Evolutionary conservation across 2,329 filamentous ascomycete species (phyloP), one percentile per base, ranked within the genome.

Genomic region (Berkeleyomyces basicola): DNA sequence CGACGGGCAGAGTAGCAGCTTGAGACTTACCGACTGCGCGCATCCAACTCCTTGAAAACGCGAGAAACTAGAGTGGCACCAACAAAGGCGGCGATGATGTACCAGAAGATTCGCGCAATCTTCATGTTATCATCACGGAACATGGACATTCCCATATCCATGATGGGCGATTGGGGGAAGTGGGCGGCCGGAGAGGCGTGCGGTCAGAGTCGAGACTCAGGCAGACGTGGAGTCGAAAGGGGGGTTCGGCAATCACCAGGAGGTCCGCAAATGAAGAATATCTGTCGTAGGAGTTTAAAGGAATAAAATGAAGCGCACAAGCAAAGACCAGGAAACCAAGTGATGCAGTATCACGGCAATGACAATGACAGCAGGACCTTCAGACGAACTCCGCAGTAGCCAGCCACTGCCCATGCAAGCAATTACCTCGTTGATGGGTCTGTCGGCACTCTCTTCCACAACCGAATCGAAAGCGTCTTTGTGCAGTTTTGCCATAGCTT

Each of bases 101-200:
- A 84, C 82, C 82, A 85, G 68, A 79, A 85, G 1, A 75, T 76
- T 16, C 74, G 74, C 14, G 82, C 81, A 59, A 83, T 70, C 10
- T 69, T 70, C 67, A 71, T 74, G 67, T 81, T 80, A 39, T 69
- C 71, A 1, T 68, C 58, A 63, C 74, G 71, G 68, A 79, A 79
- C 66, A 73, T 70, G 59, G 68, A 69, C 40, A 68, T 70, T 9
- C 71, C 70, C 70, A 70, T 71, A 16, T 63, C 63, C 65, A 63
- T 64, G 31, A 57, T 67, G 59, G 55, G 43, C 57, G 46, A n/a
- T 11, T 44, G 33, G 37, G 31, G 36, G 58, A 39, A 11, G 33
- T 11, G 39, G 23, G 33, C n/a, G 36, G 31, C 11, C 46, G 39
- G 40, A 58, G n/a, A 40, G 39, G n/a, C 9, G 40, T 7, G 11